Percentiles rank a stretch among this genome's conserved stretches.
phyloP scores from a whole-genome alignment of 2,329 filamentous ascomycete species.

The Triangularia setosa region DNA sequence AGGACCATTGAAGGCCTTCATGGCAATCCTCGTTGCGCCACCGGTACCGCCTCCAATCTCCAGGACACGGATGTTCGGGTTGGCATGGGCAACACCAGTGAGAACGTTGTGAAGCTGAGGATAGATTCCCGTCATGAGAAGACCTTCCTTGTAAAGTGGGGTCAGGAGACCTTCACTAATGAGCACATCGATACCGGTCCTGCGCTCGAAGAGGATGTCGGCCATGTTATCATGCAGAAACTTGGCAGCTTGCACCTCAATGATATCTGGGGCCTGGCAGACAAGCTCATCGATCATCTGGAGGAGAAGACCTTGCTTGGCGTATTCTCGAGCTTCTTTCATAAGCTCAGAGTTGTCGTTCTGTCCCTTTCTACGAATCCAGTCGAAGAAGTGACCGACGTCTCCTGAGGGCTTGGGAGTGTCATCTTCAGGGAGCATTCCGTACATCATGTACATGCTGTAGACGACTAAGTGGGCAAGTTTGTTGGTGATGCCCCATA shows the following conservation, averaged over 20 bases:
- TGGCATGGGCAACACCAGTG: not conserved
- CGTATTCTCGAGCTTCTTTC: conserved; percentile 3
- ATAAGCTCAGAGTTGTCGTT: conserved; percentile 5
- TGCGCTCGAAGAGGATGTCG: conserved; percentile 22
- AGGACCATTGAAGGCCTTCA: conserved; percentile 1
- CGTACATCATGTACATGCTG: conserved; percentile 3
- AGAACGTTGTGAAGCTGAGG: conserved; percentile 16
- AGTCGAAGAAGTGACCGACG: conserved; percentile 6
- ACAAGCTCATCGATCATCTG: conserved; percentile 3
- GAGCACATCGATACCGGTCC: conserved; percentile 9
- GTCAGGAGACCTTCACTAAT: conserved; percentile 19
- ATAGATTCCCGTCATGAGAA: conserved; percentile 17
- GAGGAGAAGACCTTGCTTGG: not conserved
- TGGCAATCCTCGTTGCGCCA: conserved; percentile 3
- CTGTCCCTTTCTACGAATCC: not conserved
- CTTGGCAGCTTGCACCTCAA: conserved; percentile 5
- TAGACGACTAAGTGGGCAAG: conserved; percentile 1
- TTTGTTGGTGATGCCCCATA: conserved; percentile 8
- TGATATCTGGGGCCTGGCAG: not conserved
- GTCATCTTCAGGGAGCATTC: not conserved
- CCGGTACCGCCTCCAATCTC: conserved; percentile 7
- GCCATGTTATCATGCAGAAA: conserved; percentile 14
- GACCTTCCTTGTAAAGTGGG: conserved; percentile 19
- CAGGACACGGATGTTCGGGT: not conserved
- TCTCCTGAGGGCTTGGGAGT: conserved; percentile 1